A percentile compares a stretch with the other conserved stretches of the same genome.
Conservation (phyloP, 2,329 filamentous ascomycete genomes). For the Thelonectria olida region DNA sequence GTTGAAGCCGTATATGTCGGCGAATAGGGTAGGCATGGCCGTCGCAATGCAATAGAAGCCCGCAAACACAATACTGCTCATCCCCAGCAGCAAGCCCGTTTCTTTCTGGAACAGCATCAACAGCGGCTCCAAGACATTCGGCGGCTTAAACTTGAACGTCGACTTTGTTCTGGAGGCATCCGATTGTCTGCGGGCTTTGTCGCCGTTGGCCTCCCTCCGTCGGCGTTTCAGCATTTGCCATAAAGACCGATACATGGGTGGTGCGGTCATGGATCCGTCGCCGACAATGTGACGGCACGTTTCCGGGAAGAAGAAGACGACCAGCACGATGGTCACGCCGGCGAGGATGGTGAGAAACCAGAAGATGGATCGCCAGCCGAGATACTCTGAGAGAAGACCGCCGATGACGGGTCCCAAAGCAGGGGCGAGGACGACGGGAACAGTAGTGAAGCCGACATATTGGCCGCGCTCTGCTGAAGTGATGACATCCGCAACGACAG, state of each 20-base stretch:
- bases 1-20: slow-evolving; percentile 65
- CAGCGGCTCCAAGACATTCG: slow-evolving; percentile 53
- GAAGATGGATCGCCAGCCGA: slow-evolving; percentile 70
- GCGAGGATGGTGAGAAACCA: slow-evolving; percentile 66
- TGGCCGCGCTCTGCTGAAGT: slow-evolving; percentile 69
- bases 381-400: slow-evolving; percentile 63
- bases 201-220: slow-evolving; percentile 12
- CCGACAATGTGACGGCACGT: slow-evolving; percentile 60
- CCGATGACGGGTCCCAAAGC: slow-evolving; percentile 66
- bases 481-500: slow-evolving; percentile 70
- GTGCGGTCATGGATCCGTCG: slow-evolving; percentile 59
- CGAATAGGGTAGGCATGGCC: slow-evolving; percentile 55
- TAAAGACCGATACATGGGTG: slow-evolving; percentile 47
- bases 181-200: slow-evolving; percentile 22
- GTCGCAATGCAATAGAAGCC: slow-evolving; percentile 60
- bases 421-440: slow-evolving; percentile 58
- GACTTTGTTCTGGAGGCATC: slow-evolving; percentile 25
- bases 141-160: slow-evolving; percentile 47
- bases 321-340: slow-evolving; percentile 50
- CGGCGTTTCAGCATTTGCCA: slow-evolving; percentile 42
- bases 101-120: slow-evolving; percentile 53
- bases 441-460: slow-evolving; percentile 63
- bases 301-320: slow-evolving; percentile 63
- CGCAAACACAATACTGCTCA: slow-evolving; percentile 56
- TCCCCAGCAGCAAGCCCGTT: slow-evolving; percentile 55